Conservation (phyloP, 352 stramenopile species). For the Saprolegnia parasitica region DNA sequence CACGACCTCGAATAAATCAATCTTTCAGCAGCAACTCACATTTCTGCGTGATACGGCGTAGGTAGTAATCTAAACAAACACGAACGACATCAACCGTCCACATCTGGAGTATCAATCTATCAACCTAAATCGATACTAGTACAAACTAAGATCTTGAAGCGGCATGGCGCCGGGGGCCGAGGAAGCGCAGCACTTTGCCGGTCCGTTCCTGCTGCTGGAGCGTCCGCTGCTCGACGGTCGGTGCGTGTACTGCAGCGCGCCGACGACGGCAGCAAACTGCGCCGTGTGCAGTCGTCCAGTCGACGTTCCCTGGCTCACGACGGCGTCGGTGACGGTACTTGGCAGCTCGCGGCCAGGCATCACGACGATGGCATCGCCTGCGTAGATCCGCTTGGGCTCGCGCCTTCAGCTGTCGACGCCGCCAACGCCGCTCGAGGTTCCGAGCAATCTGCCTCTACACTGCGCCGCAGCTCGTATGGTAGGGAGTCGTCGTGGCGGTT, state of each 20-base stretch:
- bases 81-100: background rate
- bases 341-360: background rate
- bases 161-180: no score
- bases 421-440: background rate
- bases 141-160: background rate
- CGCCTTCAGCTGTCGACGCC: background rate
- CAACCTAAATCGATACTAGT: background rate
- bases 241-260: background rate
- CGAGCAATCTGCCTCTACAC: background rate
- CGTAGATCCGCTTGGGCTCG: conserved; percentile 6
- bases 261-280: background rate
- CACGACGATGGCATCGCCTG: background rate
- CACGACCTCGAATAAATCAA: conserved; percentile 29
- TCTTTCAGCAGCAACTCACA: background rate
- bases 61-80: conserved; percentile 8
- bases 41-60: background rate
- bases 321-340: background rate
- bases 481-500: conserved; percentile 2
- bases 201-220: background rate
- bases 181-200: background rate
- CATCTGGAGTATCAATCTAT: background rate
- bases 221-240: background rate
- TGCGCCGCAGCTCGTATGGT: background rate
- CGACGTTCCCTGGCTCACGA: background rate
- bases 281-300: conserved; percentile 1